These are phyloP conservation scores for Phytophthora quininea DNA, from an alignment of 352 stramenopile genomes.

Conservation along the genomic window DNA sequence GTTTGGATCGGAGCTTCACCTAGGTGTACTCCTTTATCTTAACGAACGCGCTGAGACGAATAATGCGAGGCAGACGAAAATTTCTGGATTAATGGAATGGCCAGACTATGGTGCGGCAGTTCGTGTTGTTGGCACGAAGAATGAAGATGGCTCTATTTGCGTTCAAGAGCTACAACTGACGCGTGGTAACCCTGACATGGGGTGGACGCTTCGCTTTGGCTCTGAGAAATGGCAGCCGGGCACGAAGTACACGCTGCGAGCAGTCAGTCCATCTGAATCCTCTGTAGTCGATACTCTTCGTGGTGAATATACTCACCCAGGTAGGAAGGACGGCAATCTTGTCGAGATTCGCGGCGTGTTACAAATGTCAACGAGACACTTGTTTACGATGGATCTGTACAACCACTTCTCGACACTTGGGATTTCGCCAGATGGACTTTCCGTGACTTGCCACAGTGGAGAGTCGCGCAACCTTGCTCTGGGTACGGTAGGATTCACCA, in stretches of 20 bases:
- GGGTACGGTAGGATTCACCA: slow-evolving; percentile 86
- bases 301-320: slow-evolving; percentile 67
- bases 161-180: slow-evolving; percentile 85
- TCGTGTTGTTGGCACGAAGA: slow-evolving; percentile 62
- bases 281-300: slow-evolving; percentile 42
- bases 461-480: slow-evolving; percentile 88
- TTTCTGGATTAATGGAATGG: slow-evolving; percentile 79
- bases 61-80: slow-evolving; percentile 26
- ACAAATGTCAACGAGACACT: slow-evolving; percentile 62
- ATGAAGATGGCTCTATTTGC: slow-evolving; percentile 62
- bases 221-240: slow-evolving; percentile 88
- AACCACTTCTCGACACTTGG: slow-evolving; percentile 81
- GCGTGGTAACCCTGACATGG: slow-evolving; percentile 85
- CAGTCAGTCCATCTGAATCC: slow-evolving; percentile 19
- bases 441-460: slow-evolving; percentile 82
- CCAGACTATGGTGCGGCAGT: slow-evolving; percentile 83
- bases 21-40: slow-evolving; percentile 81
- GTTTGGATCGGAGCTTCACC: slow-evolving; percentile 78
- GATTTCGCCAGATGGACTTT: slow-evolving; percentile 78
- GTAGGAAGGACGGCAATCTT: slow-evolving; percentile 57
- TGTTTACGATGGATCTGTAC: slow-evolving; percentile 89
- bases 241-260: slow-evolving; percentile 77
- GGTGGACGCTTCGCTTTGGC: slow-evolving; percentile 88
- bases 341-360: slow-evolving; percentile 75
- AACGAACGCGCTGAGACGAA: slow-evolving; percentile 14